Conservation (phyloP, 2,329 filamentous ascomycete genomes). For the Conoideocrella luteorostrata region DNA sequence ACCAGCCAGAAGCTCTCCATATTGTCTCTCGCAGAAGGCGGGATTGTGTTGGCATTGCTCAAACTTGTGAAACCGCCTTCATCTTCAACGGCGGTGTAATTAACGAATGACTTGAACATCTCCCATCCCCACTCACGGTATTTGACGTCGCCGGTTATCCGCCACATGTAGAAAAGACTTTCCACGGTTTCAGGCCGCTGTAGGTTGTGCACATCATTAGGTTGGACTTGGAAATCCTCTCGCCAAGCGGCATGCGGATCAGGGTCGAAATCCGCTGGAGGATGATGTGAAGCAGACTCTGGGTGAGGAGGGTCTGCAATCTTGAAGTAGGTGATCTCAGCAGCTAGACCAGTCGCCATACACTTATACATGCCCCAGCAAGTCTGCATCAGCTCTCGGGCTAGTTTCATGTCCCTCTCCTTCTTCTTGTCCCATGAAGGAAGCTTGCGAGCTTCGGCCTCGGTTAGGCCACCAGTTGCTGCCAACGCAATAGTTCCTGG, state of each 20-base stretch:
- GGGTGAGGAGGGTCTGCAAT: conserved; percentile 60
- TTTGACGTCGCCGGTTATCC: conserved; percentile 81
- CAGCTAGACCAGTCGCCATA: conserved; percentile 84
- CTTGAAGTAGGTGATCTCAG: conserved; percentile 90
- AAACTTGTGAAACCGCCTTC: conserved; percentile 79
- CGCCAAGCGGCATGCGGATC: conserved; percentile 59
- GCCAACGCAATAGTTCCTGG: conserved; percentile 90
- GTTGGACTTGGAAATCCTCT: conserved; percentile 71
- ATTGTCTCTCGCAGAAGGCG: conserved; percentile 69
- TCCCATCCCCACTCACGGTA: conserved; percentile 98
- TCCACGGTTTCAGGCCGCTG: conserved; percentile 97
- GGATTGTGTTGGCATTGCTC: conserved; percentile 64
- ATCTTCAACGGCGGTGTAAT: conserved; percentile 73
- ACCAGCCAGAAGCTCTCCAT: conserved; percentile 99
- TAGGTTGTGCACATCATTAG: conserved; percentile 84
- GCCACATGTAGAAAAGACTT: conserved; percentile 96
- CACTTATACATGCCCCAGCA: conserved; percentile 97
- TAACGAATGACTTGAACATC: conserved; percentile 90
- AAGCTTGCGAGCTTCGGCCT: conserved; percentile 67
- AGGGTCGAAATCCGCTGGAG: conserved; percentile 44
- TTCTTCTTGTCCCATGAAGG: conserved; percentile 69
- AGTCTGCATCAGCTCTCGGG: conserved; percentile 87
- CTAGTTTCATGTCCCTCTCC: conserved; percentile 81
- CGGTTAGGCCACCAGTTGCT: conserved; percentile 70
- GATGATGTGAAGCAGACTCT: conserved; percentile 44